These are phyloP conservation scores for Penicillium concentricum DNA, from an alignment of 2,329 filamentous ascomycete species.

Conservation along the genomic window DNA sequence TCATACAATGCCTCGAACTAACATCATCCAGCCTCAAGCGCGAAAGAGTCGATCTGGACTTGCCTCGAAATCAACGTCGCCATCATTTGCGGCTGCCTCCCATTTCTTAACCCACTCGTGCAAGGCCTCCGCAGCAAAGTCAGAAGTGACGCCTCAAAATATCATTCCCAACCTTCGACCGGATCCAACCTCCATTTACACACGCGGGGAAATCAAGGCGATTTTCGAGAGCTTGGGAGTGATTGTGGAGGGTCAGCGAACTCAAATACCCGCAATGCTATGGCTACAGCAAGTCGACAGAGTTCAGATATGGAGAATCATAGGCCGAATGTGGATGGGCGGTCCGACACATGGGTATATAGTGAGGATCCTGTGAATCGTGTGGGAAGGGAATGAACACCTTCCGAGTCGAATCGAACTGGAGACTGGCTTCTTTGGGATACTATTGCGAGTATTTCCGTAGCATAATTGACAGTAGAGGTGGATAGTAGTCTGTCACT, in stretches of 20 bases:
- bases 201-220: not conserved
- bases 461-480: too few species aligned
- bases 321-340: not conserved
- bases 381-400: not conserved
- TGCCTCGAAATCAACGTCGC: not conserved
- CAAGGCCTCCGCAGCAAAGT: not conserved
- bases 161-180: not conserved
- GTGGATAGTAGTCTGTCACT: not conserved
- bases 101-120: not conserved
- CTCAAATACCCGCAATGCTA: not conserved
- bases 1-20: not conserved
- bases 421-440: not conserved
- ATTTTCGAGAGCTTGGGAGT: not conserved
- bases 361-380: not conserved
- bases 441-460: too few species aligned
- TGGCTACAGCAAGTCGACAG: not conserved
- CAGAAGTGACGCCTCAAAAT: not conserved
- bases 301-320: not conserved
- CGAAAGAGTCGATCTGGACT: not conserved
- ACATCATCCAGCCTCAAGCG: not conserved
- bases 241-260: not conserved
- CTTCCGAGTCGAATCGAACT: not conserved
- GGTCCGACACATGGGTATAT: not conserved
- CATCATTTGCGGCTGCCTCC: not conserved
- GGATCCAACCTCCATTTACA: not conserved